These are phyloP conservation scores for Kluyveromyces starmeri DNA, from an alignment of 805 yeast species.

Conservation along the genomic window DNA sequence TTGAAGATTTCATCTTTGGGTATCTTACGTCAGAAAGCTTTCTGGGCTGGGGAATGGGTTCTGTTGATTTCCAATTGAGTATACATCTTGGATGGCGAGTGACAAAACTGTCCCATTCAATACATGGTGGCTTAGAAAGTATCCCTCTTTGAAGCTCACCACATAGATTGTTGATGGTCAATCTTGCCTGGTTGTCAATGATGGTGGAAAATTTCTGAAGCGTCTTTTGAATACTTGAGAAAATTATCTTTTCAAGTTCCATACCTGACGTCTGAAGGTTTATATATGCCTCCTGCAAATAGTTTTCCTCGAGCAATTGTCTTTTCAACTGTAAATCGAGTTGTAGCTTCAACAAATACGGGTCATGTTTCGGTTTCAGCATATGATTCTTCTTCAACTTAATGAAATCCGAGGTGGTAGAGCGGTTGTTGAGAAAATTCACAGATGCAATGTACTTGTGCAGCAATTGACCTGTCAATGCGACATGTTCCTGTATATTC, in stretches of 20 bases:
- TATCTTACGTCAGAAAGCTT: constrained; percentile 44
- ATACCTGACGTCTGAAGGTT: constrained; percentile 60
- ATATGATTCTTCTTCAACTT: constrained; percentile 14
- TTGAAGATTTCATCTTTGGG: constrained; percentile 44
- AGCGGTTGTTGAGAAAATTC: constrained; percentile 33
- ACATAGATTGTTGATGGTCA: constrained; percentile 44
- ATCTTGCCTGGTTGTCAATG: constrained; percentile 44
- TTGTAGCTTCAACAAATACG: constrained; percentile 51
- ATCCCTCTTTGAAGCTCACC: constrained; percentile 36
- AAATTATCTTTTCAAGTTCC: constrained; percentile 55
- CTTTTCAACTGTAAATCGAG: constrained; percentile 57
- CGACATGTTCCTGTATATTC: constrained; percentile 50
- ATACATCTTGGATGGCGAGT: constrained; percentile 35
- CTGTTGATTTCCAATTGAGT: constrained; percentile 30
- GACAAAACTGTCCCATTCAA: constrained; percentile 67
- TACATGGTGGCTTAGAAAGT: constrained; percentile 45
- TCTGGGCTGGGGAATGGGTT: constrained; percentile 35
- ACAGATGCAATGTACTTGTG: constrained; percentile 39
- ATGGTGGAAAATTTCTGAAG: constrained; percentile 42
- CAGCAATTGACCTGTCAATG: constrained; percentile 50
- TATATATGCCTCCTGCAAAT: constrained; percentile 54
- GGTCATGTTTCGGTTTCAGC: constrained; percentile 42
- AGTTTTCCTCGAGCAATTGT: constrained; percentile 53
- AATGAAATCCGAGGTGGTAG: constrained; percentile 19
- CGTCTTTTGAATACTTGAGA: constrained; percentile 50